Base-by-base conservation (phyloP, 139 green algal genomes). In the Micractinium conductrix region DNA sequence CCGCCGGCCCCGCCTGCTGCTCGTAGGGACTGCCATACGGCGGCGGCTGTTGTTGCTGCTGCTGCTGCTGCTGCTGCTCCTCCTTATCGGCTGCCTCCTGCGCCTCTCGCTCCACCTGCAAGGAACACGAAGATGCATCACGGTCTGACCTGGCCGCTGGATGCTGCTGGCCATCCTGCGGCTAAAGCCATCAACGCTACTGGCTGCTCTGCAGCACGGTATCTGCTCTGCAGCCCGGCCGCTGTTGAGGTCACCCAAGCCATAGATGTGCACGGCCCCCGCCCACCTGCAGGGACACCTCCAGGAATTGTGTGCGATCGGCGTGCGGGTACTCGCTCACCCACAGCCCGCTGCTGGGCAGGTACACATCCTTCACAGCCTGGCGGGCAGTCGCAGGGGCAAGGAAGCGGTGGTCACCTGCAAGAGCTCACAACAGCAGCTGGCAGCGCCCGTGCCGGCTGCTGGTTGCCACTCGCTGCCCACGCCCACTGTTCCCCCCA, bases 311-410 rank as follows among this genome's bases (percentile, higher is more conserved):
- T 28, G 91, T 81, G 17, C 93, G 85, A 62, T 95, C 91, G 1
- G 95, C 53, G 81, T 94, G 95, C 0, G 94, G 94, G 82, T 98
- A 98, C 72, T 96, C 92, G 7, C 89, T 86, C 44, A 98, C 85
- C 94, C 94, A 98, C 50, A 97, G 74, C 35, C 93, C 91, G 30
- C 88, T 85, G 75, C 91, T 87, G 4, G 94, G 94, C n/a, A 96
- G 74, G 78, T 98, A 98, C 28, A 94, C 88, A 84, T 98, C 94
- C 45, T 95, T 94, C 40, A 98, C 89, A 7, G 95, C 94, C 92
- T 96, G 86, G 65, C 38, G 26, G 5, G 8, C n/a, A 12, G 44
- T 16, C 10, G 48, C 33, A 37, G 33, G 30, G 37, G 38, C 22
- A 75, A 24, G 65, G 35, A 3, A 21, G 53, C 24, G 10, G 8